Conservation (phyloP, 768 basidiomycete genomes). For the Podaxis carcinomalis region DNA sequence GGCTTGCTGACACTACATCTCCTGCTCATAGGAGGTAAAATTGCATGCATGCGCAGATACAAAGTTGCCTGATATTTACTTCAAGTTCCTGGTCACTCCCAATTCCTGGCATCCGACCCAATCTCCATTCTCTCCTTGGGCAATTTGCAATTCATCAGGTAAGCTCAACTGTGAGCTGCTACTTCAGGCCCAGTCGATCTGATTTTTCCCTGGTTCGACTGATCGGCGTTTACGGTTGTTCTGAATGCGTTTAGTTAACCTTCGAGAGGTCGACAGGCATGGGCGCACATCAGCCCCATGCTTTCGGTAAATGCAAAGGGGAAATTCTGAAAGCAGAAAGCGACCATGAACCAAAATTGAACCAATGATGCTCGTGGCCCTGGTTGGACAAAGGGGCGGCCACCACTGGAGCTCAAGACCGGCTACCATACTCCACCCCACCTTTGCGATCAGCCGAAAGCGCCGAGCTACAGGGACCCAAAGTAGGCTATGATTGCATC, state of each 20-base stretch:
- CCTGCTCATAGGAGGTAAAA: too few species aligned
- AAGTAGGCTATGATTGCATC: too few species aligned
- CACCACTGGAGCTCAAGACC: constrained; percentile 1
- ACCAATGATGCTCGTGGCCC: neutral
- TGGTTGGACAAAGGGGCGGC: neutral
- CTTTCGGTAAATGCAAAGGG: neutral
- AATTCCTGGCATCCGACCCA: neutral
- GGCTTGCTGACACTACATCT: too few species aligned
- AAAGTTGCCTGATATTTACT: neutral
- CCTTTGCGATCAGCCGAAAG: too few species aligned
- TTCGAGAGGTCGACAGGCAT: neutral
- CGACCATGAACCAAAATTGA: neutral
- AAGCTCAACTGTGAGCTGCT: neutral
- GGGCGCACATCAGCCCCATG: neutral
- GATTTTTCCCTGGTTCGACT: neutral
- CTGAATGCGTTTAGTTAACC: neutral
- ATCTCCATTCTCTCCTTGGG: neutral
- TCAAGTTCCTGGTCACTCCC: neutral
- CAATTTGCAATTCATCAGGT: neutral
- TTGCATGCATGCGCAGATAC: too few species aligned
- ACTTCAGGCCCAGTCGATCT: neutral
- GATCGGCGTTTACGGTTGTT: neutral
- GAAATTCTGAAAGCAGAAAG: neutral
- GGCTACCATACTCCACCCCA: neutral
- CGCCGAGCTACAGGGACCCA: too few species aligned